Evolutionary conservation across 495 filamentous ascomycete genomes (phyloP).

Genomic region (Trichoderma reesei): DNA sequence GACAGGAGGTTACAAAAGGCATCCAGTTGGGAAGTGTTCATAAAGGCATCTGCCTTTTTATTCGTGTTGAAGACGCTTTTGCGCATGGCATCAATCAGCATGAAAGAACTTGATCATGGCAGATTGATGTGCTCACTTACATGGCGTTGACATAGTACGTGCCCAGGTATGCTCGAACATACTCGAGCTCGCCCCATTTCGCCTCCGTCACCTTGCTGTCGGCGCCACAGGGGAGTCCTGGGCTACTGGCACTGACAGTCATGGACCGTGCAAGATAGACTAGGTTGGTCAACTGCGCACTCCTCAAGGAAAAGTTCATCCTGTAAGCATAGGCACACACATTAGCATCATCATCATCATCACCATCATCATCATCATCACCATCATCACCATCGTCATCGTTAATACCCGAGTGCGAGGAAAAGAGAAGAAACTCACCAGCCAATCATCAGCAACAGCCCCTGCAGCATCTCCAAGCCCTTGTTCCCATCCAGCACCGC

Average conservation of each 20-base stretch:
- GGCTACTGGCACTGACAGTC: constrained; percentile 9
- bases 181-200: constrained; percentile 15
- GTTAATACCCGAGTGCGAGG: background rate
- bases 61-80: constrained; percentile 21
- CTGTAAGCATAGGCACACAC: constrained; percentile 5
- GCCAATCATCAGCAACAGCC: constrained; percentile 19
- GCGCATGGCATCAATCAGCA: too few species aligned
- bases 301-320: constrained; percentile 23
- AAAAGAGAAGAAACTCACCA: constrained; percentile 17
- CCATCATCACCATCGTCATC: background rate
- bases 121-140: too few species aligned
- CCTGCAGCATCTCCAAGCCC: constrained; percentile 23
- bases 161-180: constrained; percentile 23
- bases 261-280: constrained; percentile 23
- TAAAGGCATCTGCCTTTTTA: constrained; percentile 23
- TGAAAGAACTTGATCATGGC: too few species aligned
- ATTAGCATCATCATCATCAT: background rate
- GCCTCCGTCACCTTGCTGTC: background rate
- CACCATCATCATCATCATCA: background rate
- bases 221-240: constrained; percentile 14
- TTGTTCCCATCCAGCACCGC: constrained; percentile 15
- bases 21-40: constrained; percentile 20
- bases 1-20: constrained; percentile 19
- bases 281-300: constrained; percentile 24
- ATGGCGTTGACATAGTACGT: constrained; percentile 25